Evolutionary conservation across 768 basidiomycete genomes (phyloP), one percentile per base, ranked within the genome.

Genomic region (Pisolithus orientalis): DNA sequence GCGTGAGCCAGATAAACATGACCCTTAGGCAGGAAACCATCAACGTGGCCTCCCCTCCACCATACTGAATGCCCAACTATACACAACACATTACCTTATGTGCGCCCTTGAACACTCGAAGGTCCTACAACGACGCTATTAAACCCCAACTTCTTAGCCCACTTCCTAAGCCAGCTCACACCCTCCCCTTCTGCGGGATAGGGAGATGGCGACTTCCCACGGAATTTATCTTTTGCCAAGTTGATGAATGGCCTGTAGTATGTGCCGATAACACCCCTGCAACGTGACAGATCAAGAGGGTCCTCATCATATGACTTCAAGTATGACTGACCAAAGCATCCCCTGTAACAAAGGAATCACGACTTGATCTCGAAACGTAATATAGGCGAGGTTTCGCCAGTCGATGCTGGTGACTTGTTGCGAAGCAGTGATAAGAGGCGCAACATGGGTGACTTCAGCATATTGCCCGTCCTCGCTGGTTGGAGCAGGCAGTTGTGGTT

Each of bases 321-420:
- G 27, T 32, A 17, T 27, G 34, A 53, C 83, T 59, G 55, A 87
- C 86, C 85, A 86, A 29, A 84, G 63, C 27, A 77, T 72, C 16
- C 86, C 86, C 62, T 87, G 87, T 28, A 85, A 32, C 6, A 89
- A 62, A 5, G 86, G 86, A 52, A 78, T 80, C 56, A 87, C 66
- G 47, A 88, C 70, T 59, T 88, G 85, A 68, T 89, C 86, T 49
- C 82, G 74, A 16, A 76, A 60, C 14, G 86, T 88, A 39, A 85
- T 69, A 79, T 83, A 88, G 17, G 72, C 53, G 8, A 88, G 70
- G 51, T 72, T 72, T 6, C 68, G 68, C 86, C 86, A 88, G 45
- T 80, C 72, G 32, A 84, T 66, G 38, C 64, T 61, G 10, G 77
- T 66, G 13, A 78, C 67, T 49, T 61, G 63, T 24, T 74, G 69